Percentiles rank a stretch among this genome's conserved stretches.
Evolutionary conservation across 2,329 filamentous ascomycete genomes (phyloP).

Genomic region (Monilinia laxa): DNA sequence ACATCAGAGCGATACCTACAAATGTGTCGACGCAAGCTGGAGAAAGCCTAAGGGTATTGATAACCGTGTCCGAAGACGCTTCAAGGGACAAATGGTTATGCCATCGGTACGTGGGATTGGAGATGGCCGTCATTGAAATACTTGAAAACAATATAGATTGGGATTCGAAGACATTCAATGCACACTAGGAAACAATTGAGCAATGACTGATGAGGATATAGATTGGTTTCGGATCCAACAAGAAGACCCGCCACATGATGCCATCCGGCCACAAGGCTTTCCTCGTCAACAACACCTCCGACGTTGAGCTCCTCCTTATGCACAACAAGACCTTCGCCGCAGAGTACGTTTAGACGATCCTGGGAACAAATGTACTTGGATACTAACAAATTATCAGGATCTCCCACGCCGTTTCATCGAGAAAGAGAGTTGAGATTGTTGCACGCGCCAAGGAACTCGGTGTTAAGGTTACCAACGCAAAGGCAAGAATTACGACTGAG

Average conservation of each 20-base stretch:
- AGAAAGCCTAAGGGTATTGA: slow-evolving; percentile 99
- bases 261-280: slow-evolving; percentile 99
- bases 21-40: slow-evolving; percentile 86
- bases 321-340: slow-evolving; percentile 99
- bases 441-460: slow-evolving; percentile 95
- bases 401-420: slow-evolving; percentile 93
- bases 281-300: slow-evolving; percentile 94
- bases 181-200: slow-evolving; percentile 11
- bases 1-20: slow-evolving; percentile 98
- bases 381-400: slow-evolving; percentile 61
- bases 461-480: slow-evolving; percentile 99
- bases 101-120: slow-evolving; percentile 77
- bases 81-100: slow-evolving; percentile 94
- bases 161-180: slow-evolving; percentile 20
- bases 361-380: background rate
- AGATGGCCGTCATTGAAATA: background rate
- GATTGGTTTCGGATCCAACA: slow-evolving; percentile 99
- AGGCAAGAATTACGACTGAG: slow-evolving; percentile 98
- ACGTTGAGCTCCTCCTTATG: slow-evolving; percentile 98
- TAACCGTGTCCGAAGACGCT: slow-evolving; percentile 94
- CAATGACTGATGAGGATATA: slow-evolving; percentile 45
- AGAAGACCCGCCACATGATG: slow-evolving; percentile 98
- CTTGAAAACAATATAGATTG: background rate
- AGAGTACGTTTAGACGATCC: slow-evolving; percentile 66
- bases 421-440: slow-evolving; percentile 98